Conservation (phyloP, 176 grass and related monocot species). For the Triticum monococcum region DNA sequence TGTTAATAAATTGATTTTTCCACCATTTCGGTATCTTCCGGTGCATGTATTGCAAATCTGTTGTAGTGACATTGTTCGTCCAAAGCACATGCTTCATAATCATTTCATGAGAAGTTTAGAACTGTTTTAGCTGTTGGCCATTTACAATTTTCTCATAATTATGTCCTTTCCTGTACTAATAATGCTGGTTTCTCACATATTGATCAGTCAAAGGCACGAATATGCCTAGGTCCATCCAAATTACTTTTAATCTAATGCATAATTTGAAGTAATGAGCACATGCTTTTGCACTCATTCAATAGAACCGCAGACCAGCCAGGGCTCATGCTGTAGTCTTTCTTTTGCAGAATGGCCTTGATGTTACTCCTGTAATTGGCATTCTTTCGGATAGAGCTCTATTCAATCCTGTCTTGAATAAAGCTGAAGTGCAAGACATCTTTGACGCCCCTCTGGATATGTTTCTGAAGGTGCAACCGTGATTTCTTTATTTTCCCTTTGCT, state of each 20-base stretch:
- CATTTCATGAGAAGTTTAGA: neutral
- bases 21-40: neutral
- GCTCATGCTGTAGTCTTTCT: slow-evolving; percentile 16
- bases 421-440: slow-evolving; percentile 91
- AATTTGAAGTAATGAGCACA: neutral
- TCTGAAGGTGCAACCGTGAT: slow-evolving; percentile 61
- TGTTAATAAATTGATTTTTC: neutral
- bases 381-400: slow-evolving; percentile 63
- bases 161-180: neutral
- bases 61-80: neutral
- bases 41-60: neutral
- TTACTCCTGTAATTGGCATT: slow-evolving; percentile 77
- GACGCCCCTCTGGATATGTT: slow-evolving; percentile 95
- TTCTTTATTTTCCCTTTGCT: neutral
- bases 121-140: neutral
- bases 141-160: neutral
- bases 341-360: slow-evolving; percentile 79
- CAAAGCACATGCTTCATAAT: neutral
- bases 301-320: neutral
- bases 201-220: neutral
- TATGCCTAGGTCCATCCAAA: neutral
- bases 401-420: slow-evolving; percentile 57
- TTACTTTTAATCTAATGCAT: neutral
- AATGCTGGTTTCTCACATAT: neutral
- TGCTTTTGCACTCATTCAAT: slow-evolving; percentile 16